Percentiles rank a stretch among this genome's conserved stretches.
Conservation (phyloP, 352 stramenopile genomes). For the Pythium dissimile region DNA sequence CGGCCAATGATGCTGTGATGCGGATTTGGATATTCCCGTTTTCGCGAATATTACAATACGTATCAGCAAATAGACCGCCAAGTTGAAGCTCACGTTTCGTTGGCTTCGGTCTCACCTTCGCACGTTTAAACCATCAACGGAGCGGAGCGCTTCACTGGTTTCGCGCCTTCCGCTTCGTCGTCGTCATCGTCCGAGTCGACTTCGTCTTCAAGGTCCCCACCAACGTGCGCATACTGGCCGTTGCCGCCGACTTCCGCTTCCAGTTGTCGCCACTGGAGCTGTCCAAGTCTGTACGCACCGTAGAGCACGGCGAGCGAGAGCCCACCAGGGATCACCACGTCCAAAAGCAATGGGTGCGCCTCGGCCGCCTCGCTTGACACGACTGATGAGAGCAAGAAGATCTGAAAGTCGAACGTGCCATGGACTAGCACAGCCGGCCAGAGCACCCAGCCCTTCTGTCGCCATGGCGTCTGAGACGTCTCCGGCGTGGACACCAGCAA, state of each 20-base stretch:
- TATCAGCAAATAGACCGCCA: too few relatives aligned
- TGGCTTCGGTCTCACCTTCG: too few relatives aligned
- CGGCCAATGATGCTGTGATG: too few relatives aligned
- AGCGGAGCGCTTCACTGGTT: slow-evolving; percentile 25
- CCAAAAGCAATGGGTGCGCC: slow-evolving; percentile 32
- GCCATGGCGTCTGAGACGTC: slow-evolving; percentile 15
- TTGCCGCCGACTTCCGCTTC: not conserved
- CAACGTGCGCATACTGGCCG: slow-evolving; percentile 18
- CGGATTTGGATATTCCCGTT: too few relatives aligned
- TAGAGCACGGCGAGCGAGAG: slow-evolving; percentile 27
- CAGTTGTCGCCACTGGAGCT: slow-evolving; percentile 14
- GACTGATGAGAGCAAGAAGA: slow-evolving; percentile 46
- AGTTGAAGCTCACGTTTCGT: too few relatives aligned
- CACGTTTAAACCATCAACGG: slow-evolving; percentile 45
- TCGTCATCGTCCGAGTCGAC: slow-evolving; percentile 34
- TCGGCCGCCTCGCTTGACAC: slow-evolving; percentile 32
- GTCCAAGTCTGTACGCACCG: not conserved
- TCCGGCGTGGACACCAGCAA: slow-evolving; percentile 13
- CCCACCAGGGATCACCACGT: slow-evolving; percentile 31
- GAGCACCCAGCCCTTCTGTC: slow-evolving; percentile 35
- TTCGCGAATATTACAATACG: too few relatives aligned
- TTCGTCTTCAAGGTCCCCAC: slow-evolving; percentile 27
- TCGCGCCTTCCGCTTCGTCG: slow-evolving; percentile 22
- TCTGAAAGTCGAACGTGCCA: slow-evolving; percentile 55
- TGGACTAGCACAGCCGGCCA: slow-evolving; percentile 50